Evolutionary conservation across 176 grass and related monocot species (phyloP), one percentile per base, ranked within the genome.

Genomic region (Oryza brachyantha): DNA sequence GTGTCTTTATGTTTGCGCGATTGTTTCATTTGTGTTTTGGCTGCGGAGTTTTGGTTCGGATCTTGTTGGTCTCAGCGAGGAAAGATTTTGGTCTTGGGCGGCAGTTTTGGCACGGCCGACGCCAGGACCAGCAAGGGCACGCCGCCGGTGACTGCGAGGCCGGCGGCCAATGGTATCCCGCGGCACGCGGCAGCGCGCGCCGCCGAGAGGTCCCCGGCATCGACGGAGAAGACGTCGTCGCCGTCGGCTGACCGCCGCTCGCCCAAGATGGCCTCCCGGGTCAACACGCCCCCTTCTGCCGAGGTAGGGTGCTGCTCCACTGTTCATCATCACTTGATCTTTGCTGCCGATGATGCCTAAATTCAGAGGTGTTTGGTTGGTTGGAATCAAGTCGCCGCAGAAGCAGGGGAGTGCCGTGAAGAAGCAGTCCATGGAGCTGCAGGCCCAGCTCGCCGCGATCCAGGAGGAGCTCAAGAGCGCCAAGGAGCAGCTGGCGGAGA

Each of bases 391-490:
- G 66, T 86, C 22, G 13, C 14, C 73, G 68, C 75, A 91, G 89
- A 91, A 91, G 86, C 85, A 85, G 27, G 29, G 70, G 24, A 62
- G 24, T 63, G 52, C 75, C 39, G 40, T 72, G 84, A 87, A 84
- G 72, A 42, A 42, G 40, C 79, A 35, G 75, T 78, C 85, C 80
- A 73, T 46, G 32, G 89, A 87, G 66, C 41, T 90, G 21, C 87
- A 93, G 83, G 85, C 78, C n/a, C 88, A 90, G 82, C 69, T 93
- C 42, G 80, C 63, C 25, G 83, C 60, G 26, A 66, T 84, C 10
- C 69, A 94, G 84, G 88, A 85, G 64, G 87, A 90, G 50, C 69
- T 94, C 25, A 84, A 72, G 32, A 88, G 32, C 66, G 84, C 75
- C 26, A 88, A 88, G 81, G 83, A 86, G 48, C 82, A 86, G 66